Percentiles rank a stretch among this genome's conserved stretches.
Evolutionary conservation across 129 eudicot genomes (phyloP).

Genomic region (Pulicaria dysenterica): DNA sequence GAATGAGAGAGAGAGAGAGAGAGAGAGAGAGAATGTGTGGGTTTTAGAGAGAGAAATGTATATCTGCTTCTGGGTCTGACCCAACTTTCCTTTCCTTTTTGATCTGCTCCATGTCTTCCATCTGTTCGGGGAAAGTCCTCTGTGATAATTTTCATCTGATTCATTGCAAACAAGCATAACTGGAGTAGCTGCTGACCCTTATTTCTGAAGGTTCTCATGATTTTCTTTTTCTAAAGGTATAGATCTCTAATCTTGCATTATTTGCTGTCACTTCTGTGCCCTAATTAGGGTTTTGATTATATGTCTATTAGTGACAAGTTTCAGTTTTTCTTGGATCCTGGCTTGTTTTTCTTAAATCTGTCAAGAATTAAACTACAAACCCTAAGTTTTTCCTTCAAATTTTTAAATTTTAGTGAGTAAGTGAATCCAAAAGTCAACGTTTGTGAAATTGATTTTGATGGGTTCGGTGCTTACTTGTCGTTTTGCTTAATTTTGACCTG

Average conservation of each 20-base stretch:
- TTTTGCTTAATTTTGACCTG: conserved; percentile 21
- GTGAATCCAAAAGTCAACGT: conserved; percentile 17
- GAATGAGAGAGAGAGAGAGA: conserved; percentile 37
- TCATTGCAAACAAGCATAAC: background rate
- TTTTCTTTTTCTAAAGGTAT: conserved; percentile 33
- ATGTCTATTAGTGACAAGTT: background rate
- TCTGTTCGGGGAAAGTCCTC: conserved; percentile 39
- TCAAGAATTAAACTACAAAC: conserved; percentile 16
- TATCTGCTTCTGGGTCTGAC: conserved; percentile 38
- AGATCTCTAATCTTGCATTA: conserved; percentile 48
- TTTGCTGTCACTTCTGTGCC: conserved; percentile 24
- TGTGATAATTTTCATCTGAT: conserved; percentile 26
- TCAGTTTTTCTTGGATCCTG: conserved; percentile 26
- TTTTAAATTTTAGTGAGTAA: conserved; percentile 10
- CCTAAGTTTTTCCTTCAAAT: conserved; percentile 2
- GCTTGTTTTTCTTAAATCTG: conserved; percentile 14
- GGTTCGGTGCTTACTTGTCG: conserved; percentile 12
- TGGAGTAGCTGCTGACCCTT: conserved; percentile 16
- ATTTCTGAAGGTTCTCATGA: conserved; percentile 17
- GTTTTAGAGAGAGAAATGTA: conserved; percentile 34
- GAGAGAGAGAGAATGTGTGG: conserved; percentile 38
- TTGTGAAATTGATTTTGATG: conserved; percentile 23
- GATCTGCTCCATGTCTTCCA: conserved; percentile 50
- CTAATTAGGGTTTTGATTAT: conserved; percentile 15
- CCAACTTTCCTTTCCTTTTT: conserved; percentile 40